Base-by-base conservation (phyloP, 2,329 filamentous ascomycete species). In the Talaromyces albobiverticillius region DNA sequence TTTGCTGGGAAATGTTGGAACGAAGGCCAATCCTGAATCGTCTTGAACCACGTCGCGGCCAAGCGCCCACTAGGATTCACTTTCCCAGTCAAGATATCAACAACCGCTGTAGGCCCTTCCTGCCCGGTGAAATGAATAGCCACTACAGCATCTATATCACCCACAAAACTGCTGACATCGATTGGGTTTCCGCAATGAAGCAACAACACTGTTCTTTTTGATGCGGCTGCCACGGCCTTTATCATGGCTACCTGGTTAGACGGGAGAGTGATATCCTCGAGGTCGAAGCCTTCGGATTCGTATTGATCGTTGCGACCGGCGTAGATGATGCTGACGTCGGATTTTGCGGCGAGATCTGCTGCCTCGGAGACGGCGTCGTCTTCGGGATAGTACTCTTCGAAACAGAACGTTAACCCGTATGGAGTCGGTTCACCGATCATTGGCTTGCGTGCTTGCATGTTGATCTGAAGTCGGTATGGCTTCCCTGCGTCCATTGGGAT, bases 111-210 rank as follows among this genome's bases (percentile, higher is more conserved):
- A 4, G 89, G 90, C 5, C 86, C 87, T 73, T 94, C 89, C 63
- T 93, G 89, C 18, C 90, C 89, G 57, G 88, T 87, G 64, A 91
- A 93, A 88, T 89, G 93, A 8, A 88, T 88, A 64, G 92, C 87
- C 1, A 92, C 65, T 2, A 92, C 75, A 1, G 84, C 82, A 5
- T 75, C 73, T 6, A 75, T 66, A 13, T 73, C 66, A 7, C 70
- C 77, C 76, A 0, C 76, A 76, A 69, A 80, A 76, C 2, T 74
- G 75, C 13, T 80, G 11, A 61, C 45, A 32, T 60, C 58, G 29
- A 62, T 60, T 9, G 60, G 57, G 20, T 61, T 61, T 3, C 60
- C 59, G 23, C 57, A 60, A 34, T 57, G 46, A 9, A 61, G 53
- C 1, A 59, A 48, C 20, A 62, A 25, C 10, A 61, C 45, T 0